Evolutionary conservation across 1,284 basidiomycete genomes (phyloP).

Genomic region (Phylloporus sp.): DNA sequence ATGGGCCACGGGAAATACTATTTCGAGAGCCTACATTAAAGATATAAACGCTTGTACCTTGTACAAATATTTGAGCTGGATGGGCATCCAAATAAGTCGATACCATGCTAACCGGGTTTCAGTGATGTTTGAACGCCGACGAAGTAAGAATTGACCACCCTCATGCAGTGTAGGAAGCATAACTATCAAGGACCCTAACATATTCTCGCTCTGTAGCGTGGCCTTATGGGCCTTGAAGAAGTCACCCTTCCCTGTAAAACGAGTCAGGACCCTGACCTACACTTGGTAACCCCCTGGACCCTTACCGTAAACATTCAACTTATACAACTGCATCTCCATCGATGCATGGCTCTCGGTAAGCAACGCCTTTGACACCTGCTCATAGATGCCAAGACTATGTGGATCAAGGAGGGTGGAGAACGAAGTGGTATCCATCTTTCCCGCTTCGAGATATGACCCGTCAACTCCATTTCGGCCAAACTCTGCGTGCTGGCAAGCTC

Average conservation of each 20-base stretch:
- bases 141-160: constrained; percentile 48
- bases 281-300: constrained; percentile 19
- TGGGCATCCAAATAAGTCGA: too few relatives aligned
- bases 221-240: constrained; percentile 39
- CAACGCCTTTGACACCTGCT: constrained; percentile 35
- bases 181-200: constrained; percentile 52
- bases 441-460: constrained; percentile 41
- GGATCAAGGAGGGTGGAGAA: constrained; percentile 42
- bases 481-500: constrained; percentile 23
- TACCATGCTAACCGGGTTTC: too few relatives aligned
- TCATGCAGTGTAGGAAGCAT: constrained; percentile 48
- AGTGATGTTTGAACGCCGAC: constrained; percentile 27
- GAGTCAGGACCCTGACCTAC: constrained; percentile 1
- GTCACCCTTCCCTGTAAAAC: constrained; percentile 22
- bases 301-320: constrained; percentile 47
- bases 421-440: constrained; percentile 40
- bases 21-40: too few relatives aligned
- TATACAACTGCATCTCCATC: constrained; percentile 50
- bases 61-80: too few relatives aligned
- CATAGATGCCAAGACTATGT: constrained; percentile 14
- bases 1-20: too few relatives aligned
- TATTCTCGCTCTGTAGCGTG: constrained; percentile 41
- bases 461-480: constrained; percentile 18
- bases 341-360: constrained; percentile 43
- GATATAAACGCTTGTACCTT: too few relatives aligned